A percentile compares a stretch with the other conserved stretches of the same genome.
Evolutionary conservation across 2,329 filamentous ascomycete species (phyloP).

Genomic region (Fusarium sp.): DNA sequence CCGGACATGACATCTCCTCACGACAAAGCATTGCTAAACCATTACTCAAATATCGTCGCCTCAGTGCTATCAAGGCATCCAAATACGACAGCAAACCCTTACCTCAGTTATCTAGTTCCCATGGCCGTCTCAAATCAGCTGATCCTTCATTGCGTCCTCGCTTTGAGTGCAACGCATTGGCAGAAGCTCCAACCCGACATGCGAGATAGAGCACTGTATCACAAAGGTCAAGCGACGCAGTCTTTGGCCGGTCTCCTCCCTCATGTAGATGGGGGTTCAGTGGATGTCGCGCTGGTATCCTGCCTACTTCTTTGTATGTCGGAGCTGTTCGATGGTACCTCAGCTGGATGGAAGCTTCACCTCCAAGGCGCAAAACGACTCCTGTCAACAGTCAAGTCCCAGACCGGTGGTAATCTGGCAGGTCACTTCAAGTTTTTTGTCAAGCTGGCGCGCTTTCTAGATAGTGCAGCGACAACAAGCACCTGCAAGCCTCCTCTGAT

Average conservation of each 20-base stretch:
- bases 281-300: neutral
- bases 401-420: neutral
- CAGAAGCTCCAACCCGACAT: conserved; percentile 8
- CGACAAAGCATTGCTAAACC: neutral
- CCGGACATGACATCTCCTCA: conserved; percentile 5
- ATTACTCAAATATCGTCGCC: conserved; percentile 3
- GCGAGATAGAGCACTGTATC: neutral
- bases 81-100: neutral
- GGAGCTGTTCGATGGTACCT: neutral
- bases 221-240: neutral
- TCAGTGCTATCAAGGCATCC: neutral
- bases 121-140: neutral
- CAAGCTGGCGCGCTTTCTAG: neutral
- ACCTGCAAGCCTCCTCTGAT: conserved; percentile 7
- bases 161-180: conserved; percentile 5
- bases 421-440: neutral
- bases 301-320: conserved; percentile 4
- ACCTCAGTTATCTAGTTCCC: neutral
- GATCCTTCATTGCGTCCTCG: neutral
- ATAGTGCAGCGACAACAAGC: neutral
- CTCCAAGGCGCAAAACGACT: neutral
- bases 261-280: neutral
- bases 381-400: neutral
- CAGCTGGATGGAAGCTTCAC: conserved; percentile 2
- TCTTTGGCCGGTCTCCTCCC: neutral